Conservation (phyloP, 495 filamentous ascomycete species). For the Amorphotheca resinae region DNA sequence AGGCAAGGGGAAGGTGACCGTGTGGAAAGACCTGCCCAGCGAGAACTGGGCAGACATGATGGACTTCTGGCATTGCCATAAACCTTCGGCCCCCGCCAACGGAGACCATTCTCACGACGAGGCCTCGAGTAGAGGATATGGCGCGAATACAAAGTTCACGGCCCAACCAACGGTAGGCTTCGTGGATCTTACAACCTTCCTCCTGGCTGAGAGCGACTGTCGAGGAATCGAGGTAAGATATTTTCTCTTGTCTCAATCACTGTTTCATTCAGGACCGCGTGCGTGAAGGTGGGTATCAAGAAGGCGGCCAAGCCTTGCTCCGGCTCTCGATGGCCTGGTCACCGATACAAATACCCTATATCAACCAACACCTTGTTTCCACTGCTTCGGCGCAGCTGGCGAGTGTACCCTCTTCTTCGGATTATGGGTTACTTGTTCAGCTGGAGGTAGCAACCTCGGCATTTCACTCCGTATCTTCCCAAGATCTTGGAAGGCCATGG, state of each 20-base stretch:
- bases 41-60: conserved; percentile 99
- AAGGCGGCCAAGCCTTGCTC: conserved; percentile 60
- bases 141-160: conserved; percentile 54
- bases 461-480: conserved; percentile 35
- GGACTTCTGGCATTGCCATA: conserved; percentile 99
- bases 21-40: conserved; percentile 93
- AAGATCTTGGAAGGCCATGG: conserved; percentile 35
- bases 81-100: conserved; percentile 41
- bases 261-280: no score
- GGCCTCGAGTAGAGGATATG: conserved; percentile 51
- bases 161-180: conserved; percentile 55
- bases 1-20: conserved; percentile 26
- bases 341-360: conserved; percentile 94
- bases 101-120: conserved; percentile 20
- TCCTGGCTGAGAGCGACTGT: conserved; percentile 56
- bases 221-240: conserved; percentile 47
- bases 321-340: conserved; percentile 48
- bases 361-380: conserved; percentile 28
- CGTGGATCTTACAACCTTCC: conserved; percentile 65
- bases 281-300: conserved; percentile 60
- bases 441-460: conserved; percentile 26
- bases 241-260: no score
- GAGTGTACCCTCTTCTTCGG: conserved; percentile 18
- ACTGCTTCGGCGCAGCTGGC: conserved; percentile 13
- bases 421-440: conserved; percentile 23